Percentiles rank a stretch among this genome's conserved stretches.
Evolutionary conservation across 2,329 filamentous ascomycete species (phyloP).

Genomic region (Penicillium sp.): DNA sequence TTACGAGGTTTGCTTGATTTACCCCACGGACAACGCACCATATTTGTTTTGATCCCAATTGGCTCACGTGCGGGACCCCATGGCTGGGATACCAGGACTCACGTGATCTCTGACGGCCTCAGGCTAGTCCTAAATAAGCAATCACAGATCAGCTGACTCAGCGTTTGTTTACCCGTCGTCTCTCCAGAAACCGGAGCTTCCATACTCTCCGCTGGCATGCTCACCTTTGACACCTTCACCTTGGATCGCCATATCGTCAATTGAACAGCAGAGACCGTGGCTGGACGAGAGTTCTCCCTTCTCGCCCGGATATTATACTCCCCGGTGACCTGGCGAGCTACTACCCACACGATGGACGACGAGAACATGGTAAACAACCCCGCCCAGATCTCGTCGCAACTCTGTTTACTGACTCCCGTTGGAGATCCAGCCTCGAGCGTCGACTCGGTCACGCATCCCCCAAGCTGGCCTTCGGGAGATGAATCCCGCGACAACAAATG

Average conservation of each 20-base stretch:
- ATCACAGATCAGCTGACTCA: slow-evolving; percentile 37
- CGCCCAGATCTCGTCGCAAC: slow-evolving; percentile 14
- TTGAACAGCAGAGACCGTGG: slow-evolving; percentile 28
- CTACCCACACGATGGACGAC: slow-evolving; percentile 40
- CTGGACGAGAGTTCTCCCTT: slow-evolving; percentile 34
- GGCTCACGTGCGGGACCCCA: slow-evolving; percentile 13
- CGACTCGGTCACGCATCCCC: slow-evolving; percentile 41
- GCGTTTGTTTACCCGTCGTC: slow-evolving; percentile 45
- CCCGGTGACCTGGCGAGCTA: slow-evolving; percentile 34
- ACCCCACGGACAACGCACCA: not conserved
- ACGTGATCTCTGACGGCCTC: not conserved
- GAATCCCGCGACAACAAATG: slow-evolving; percentile 60
- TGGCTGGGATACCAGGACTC: slow-evolving; percentile 18
- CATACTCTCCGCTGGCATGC: slow-evolving; percentile 24
- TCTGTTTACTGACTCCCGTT: slow-evolving; percentile 18
- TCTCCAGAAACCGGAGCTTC: slow-evolving; percentile 39
- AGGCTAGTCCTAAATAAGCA: slow-evolving; percentile 22
- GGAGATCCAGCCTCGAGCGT: slow-evolving; percentile 36
- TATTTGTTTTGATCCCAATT: slow-evolving; percentile 4
- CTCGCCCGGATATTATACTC: slow-evolving; percentile 33
- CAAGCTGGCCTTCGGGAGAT: slow-evolving; percentile 55
- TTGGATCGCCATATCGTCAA: slow-evolving; percentile 16
- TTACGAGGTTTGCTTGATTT: not conserved
- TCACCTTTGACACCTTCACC: slow-evolving; percentile 16
- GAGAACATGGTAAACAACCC: slow-evolving; percentile 39